A percentile compares a stretch with the other conserved stretches of the same genome.
These are phyloP conservation scores for Plasmodiophora brassicae DNA, from an alignment of 208 protist species.

Conservation along the genomic window DNA sequence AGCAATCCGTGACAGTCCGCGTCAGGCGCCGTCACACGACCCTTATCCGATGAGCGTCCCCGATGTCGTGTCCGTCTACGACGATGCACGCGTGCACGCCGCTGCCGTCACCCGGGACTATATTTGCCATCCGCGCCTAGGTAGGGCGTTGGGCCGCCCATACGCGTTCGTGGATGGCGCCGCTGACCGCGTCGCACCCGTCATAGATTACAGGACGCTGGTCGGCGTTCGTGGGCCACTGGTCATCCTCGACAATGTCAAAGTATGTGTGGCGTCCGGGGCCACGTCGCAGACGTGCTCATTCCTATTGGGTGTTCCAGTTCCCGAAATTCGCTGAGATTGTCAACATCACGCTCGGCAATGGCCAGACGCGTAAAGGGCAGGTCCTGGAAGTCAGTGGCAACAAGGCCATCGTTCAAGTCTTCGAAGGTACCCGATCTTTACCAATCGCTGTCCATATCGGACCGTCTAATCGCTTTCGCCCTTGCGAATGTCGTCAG, in stretches of 20 bases:
- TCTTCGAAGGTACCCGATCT: slow-evolving; percentile 32
- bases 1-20: no score
- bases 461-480: background rate
- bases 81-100: background rate
- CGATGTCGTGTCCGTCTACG: background rate
- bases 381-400: slow-evolving; percentile 97
- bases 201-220: slow-evolving; percentile 94
- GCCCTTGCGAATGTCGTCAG: slow-evolving; percentile 50
- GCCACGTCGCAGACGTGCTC: background rate
- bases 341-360: slow-evolving; percentile 94
- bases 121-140: slow-evolving; percentile 13
- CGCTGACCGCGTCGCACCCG: background rate
- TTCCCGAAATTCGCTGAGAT: slow-evolving; percentile 98
- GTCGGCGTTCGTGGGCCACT: slow-evolving; percentile 97
- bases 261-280: slow-evolving; percentile 54
- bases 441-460: background rate
- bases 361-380: slow-evolving; percentile 85
- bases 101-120: background rate
- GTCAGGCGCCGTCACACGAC: no score
- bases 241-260: slow-evolving; percentile 98
- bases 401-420: slow-evolving; percentile 97
- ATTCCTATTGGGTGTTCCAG: slow-evolving; percentile 53
- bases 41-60: background rate
- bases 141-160: background rate
- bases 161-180: background rate